Evolutionary conservation across 2,329 filamentous ascomycete genomes (phyloP).

Genomic region (Trichoderma simmonsii): DNA sequence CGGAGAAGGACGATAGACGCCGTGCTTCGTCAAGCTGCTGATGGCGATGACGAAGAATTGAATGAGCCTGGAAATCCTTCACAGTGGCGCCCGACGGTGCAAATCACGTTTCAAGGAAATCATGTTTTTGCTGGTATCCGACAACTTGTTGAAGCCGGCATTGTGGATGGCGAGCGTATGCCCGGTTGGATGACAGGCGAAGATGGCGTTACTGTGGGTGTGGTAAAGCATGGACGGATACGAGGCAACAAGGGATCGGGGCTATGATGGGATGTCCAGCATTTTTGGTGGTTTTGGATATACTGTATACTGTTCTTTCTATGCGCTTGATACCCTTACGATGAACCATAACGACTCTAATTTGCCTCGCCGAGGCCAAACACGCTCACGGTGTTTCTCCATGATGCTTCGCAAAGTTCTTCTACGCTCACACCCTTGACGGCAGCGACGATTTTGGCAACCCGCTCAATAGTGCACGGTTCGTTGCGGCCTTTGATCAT

Average conservation of each 20-base stretch:
- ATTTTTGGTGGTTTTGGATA: slow-evolving; percentile 22
- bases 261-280: slow-evolving; percentile 35
- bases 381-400: slow-evolving; percentile 76
- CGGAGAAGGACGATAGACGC: slow-evolving; percentile 37
- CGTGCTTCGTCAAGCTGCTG: slow-evolving; percentile 31
- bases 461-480: slow-evolving; percentile 78
- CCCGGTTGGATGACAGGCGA: slow-evolving; percentile 91
- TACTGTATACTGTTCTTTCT: slow-evolving; percentile 21
- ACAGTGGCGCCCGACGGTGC: slow-evolving; percentile 41
- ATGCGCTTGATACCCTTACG: slow-evolving; percentile 32
- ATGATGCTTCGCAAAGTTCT: slow-evolving; percentile 81
- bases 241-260: slow-evolving; percentile 56
- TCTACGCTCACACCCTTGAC: slow-evolving; percentile 79
- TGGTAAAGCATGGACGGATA: slow-evolving; percentile 65
- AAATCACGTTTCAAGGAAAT: slow-evolving; percentile 67
- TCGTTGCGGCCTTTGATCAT: slow-evolving; percentile 98
- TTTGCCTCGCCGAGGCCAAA: slow-evolving; percentile 60
- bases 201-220: slow-evolving; percentile 71
- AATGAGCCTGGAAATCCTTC: slow-evolving; percentile 23
- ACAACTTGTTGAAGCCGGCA: slow-evolving; percentile 71
- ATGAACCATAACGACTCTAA: slow-evolving; percentile 10
- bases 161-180: slow-evolving; percentile 74
- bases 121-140: slow-evolving; percentile 81
- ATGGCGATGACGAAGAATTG: slow-evolving; percentile 25
- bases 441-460: slow-evolving; percentile 83